Base-by-base conservation (phyloP, 768 basidiomycete genomes). In the Terana coerulea region DNA sequence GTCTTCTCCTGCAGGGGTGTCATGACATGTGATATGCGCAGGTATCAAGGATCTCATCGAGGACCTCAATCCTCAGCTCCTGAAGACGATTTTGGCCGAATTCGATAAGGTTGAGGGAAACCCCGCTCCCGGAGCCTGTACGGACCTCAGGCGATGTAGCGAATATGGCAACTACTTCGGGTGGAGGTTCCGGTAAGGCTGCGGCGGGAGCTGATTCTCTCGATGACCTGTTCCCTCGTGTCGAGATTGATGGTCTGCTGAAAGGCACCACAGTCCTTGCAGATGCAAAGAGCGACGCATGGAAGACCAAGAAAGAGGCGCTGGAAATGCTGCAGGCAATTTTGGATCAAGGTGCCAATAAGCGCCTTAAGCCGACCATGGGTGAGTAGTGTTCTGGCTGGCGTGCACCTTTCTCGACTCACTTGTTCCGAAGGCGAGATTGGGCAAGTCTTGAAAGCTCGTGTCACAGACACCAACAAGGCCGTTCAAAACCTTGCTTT, bases 251-350 rank as follows among this genome's bases (percentile, higher is more conserved):
- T 58, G 75, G 80, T 48, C 68, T 99, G 22, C 73, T 98, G 48
- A 87, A 86, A 56, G 87, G 87, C 21, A 91, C 91, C 0, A 83
- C 84, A 4, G 86, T 95, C 41, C 69, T 97, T 14, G 75, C 83
- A 2, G 91, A 93, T 60, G 76, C 86, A 9, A 94, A 91, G 71
- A 95, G 85, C 59, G 95, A 95, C 57, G 86, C 92, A 0, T 99
- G 95, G 95, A 98, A 98, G 72, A 83, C 81, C 1, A 87, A 95
- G 70, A 99, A 99, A 66, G 95, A 98, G 61, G 94, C 91, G 3
- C 74, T 98, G 52, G 97, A 98, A 67, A 73, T 75, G 0, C 67
- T 98, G 15, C 87, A 91, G 61, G 83, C 80, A 0, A 78, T 92
- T 52, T 70, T 99, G 29, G 95, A 98, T 62, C 88, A 93, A 69